A percentile compares a stretch with the other conserved stretches of the same genome.
These are phyloP conservation scores for Naganishia albida DNA, from an alignment of 1,284 basidiomycete species.

Conservation along the genomic window DNA sequence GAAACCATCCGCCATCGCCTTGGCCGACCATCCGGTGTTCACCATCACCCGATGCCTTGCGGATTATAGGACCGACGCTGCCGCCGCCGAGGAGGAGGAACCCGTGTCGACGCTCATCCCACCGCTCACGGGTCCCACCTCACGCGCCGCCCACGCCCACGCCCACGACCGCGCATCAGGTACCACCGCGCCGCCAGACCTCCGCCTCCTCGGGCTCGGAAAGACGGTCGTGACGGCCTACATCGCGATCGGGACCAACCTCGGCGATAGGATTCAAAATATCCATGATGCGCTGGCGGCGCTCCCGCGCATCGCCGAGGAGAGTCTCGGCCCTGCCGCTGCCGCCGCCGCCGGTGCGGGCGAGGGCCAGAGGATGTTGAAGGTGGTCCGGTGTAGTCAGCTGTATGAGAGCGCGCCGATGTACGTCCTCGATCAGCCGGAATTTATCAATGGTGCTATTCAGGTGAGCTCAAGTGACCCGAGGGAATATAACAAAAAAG, in stretches of 20 bases:
- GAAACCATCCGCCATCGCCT: slow-evolving; percentile 75
- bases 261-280: slow-evolving; percentile 83
- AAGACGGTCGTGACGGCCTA: slow-evolving; percentile 55
- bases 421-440: slow-evolving; percentile 89
- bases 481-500: no score
- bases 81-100: background rate
- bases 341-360: no score
- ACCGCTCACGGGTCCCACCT: background rate
- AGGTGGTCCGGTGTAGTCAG: slow-evolving; percentile 77
- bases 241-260: slow-evolving; percentile 85
- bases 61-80: slow-evolving; percentile 42
- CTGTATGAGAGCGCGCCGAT: slow-evolving; percentile 93
- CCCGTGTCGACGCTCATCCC: background rate
- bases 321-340: slow-evolving; percentile 38
- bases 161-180: no score
- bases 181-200: no score
- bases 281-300: slow-evolving; percentile 72
- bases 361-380: slow-evolving; percentile 43
- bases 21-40: slow-evolving; percentile 66
- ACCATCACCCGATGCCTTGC: slow-evolving; percentile 60
- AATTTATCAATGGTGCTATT: slow-evolving; percentile 88
- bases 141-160: background rate
- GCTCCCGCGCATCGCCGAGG: slow-evolving; percentile 56
- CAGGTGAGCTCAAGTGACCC: no score
- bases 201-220: slow-evolving; percentile 1